These are phyloP conservation scores for Fistulifera pelliculosa DNA, from an alignment of 108 stramenopile species.

Conservation along the genomic window DNA sequence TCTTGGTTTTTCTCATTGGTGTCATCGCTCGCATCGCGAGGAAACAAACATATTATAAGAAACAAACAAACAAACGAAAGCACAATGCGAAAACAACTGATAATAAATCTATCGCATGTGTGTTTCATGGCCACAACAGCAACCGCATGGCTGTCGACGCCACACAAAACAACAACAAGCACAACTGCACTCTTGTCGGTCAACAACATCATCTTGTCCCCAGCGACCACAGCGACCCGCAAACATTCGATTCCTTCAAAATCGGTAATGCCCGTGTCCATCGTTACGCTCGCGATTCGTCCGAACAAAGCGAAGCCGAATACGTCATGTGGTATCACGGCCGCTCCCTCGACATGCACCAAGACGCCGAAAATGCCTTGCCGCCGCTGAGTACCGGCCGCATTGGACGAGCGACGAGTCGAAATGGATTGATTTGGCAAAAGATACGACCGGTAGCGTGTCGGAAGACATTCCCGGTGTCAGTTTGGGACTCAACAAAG, in stretches of 20 bases:
- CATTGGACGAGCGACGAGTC: slow-evolving; percentile 62
- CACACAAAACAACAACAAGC: no score
- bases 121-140: no score
- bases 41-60: no score
- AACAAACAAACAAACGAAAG: no score
- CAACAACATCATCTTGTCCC: no score
- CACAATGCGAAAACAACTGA: no score
- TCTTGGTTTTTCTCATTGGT: no score
- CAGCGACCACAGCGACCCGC: slow-evolving; percentile 1
- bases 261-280: slow-evolving; percentile 71
- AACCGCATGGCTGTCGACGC: no score
- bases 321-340: slow-evolving; percentile 89
- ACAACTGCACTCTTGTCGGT: no score
- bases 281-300: slow-evolving; percentile 41
- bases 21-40: no score
- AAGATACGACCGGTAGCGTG: slow-evolving; percentile 41
- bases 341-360: slow-evolving; percentile 24
- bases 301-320: slow-evolving; percentile 24
- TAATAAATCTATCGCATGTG: no score
- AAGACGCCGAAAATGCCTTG: slow-evolving; percentile 27
- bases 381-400: slow-evolving; percentile 73
- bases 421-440: slow-evolving; percentile 70
- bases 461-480: slow-evolving; percentile 54
- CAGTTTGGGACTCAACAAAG: slow-evolving; percentile 74
- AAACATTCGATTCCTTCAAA: slow-evolving; percentile 59